Evolutionary conservation across 2,329 filamentous ascomycete genomes (phyloP), one percentile per base, ranked within the genome.

Genomic region (Aspergillus neoniger): DNA sequence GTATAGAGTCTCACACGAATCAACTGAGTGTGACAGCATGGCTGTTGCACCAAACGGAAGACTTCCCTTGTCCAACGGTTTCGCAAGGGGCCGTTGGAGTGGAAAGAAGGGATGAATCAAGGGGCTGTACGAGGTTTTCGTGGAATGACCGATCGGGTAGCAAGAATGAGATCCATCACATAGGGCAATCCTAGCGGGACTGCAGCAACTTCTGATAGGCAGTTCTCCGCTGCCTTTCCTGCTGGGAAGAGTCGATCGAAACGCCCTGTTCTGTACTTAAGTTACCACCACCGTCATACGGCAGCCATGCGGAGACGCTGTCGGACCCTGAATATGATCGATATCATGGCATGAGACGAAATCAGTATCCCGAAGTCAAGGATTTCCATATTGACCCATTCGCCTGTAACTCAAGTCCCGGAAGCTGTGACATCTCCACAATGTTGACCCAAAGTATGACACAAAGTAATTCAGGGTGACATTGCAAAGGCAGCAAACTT

Each of bases 81-180:
- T 55, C 52, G 52, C 52, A 55, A 55, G 52, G 52, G 52, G n/a
- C 30, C 30, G 39, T 54, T 38, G 30, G 21, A 41, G 39, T 39
- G 51, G 58, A 56, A 56, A 57, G 55, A 58, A 60, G 61, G 51
- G 61, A 44, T 44, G 41, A 44, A 44, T 44, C 44, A 44, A 36
- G 58, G 23, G 14, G 47, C 47, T 36, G 19, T 44, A 39, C 14
- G 8, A 10, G 2, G 19, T 19, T 36, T 19, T 12, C 49, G 49
- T 14, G 49, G 25, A 32, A 49, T 55, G 57, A 47, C 62, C 10
- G 63, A 67, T 43, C 61, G 66, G 15, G 49, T 69, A 10, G 17
- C 21, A 21, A 12, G 41, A 44, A 57, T 69, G 6, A 57, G 51
- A 58, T 52, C 36, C 39, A 32, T 52, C 52, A 55, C 32, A 17